A percentile compares a stretch with the other conserved stretches of the same genome.
These are phyloP conservation scores for Mycena chlorophos DNA, from an alignment of 768 basidiomycete genomes.

Conservation along the genomic window DNA sequence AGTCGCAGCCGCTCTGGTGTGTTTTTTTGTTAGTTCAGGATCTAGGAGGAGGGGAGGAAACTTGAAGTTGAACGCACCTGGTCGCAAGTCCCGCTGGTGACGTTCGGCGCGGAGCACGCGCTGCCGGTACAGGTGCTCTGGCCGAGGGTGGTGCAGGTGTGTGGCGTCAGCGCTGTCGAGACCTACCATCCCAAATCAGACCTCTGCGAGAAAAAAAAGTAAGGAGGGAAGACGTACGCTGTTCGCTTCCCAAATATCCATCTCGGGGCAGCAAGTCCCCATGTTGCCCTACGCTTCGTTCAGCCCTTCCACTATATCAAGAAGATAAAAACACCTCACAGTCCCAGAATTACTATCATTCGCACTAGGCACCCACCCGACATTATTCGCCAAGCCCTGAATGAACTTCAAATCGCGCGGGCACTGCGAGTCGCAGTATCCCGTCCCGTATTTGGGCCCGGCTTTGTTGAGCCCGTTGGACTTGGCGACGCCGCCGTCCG, in stretches of 20 bases:
- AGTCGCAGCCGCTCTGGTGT: constrained; percentile 51
- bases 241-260: constrained; percentile 17
- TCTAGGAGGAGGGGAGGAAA: too few relatives aligned
- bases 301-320: not conserved
- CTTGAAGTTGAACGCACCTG: too few relatives aligned
- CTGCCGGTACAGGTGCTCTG: constrained; percentile 38
- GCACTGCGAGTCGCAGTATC: constrained; percentile 68
- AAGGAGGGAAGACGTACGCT: too few relatives aligned
- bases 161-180: constrained; percentile 42
- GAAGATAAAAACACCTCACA: constrained; percentile 8
- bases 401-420: constrained; percentile 64
- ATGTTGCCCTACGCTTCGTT: not conserved
- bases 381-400: constrained; percentile 37
- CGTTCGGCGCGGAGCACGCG: constrained; percentile 27
- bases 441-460: constrained; percentile 57
- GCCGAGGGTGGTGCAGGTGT: constrained; percentile 39
- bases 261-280: constrained; percentile 24
- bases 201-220: not conserved
- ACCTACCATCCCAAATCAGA: too few relatives aligned
- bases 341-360: constrained; percentile 38
- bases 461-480: constrained; percentile 53
- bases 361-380: constrained; percentile 4
- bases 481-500: constrained; percentile 51
- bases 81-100: constrained; percentile 40
- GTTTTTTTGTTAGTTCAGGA: too few relatives aligned